Base-by-base conservation (phyloP, 352 stramenopile species). In the Globisporangium rhizosaccharum region DNA sequence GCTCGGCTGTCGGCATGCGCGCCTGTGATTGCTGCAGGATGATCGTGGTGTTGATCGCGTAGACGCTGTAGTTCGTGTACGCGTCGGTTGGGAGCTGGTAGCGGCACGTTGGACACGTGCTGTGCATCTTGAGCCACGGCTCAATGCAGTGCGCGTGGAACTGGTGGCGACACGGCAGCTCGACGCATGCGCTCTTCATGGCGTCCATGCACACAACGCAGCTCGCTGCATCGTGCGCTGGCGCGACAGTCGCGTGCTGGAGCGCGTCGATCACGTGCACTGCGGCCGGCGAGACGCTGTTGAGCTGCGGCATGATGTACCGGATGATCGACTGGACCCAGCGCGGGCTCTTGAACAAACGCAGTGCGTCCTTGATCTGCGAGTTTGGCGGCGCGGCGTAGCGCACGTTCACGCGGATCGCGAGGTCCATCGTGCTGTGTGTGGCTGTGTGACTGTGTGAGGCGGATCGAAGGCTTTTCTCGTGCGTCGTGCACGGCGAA, bases 301-400 rank as follows among this genome's bases (percentile, higher is more conserved):
- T 83, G 56, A 95, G 81, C 65, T 95, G 85, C 46, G 85, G 85
- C 65, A 95, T 89, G 61, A 95, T 95, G 73, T 93, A 92, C 17
- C 80, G 85, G 56, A 95, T 93, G 66, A 95, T 93, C n/a, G 82
- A 92, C 62, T 92, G 83, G 45, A 95, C 85, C 85, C 85, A 95
- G 41, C 85, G 85, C 61, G 83, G 74, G 61, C 83, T 93, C 80
- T 95, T 95, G 72, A 95, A 95, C 37, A 95, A 69, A 10, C 79
- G 69, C 53, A 95, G 64, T 54, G 80, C 85, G 70, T 95, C 85
- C 64, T 95, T 93, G 67, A 93, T 92, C 70, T 92, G 82, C 50
- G 85, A 93, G 65, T 95, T 84, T 57, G 75, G 76, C 37, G 85
- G 85, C 56, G 85, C 83, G 12, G 83, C 80, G 66, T 95, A 95